phyloP scores from a whole-genome alignment of 1,284 basidiomycete genomes.

The Xerocomus nothofagi region DNA sequence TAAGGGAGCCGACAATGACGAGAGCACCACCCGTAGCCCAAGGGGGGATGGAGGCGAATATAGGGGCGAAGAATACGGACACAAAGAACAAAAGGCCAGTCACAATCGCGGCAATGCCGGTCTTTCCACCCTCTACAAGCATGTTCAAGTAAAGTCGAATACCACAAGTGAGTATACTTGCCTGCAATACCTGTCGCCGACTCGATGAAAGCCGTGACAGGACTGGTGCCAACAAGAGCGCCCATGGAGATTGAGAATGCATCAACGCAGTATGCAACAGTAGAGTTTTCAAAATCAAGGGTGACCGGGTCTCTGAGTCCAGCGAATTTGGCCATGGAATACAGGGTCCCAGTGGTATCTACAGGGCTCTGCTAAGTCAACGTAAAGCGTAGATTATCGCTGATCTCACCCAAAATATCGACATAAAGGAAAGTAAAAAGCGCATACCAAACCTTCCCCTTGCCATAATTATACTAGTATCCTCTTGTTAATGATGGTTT shows the following conservation, averaged over 20 bases:
- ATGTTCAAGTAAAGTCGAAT: background rate
- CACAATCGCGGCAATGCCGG: conserved; percentile 80
- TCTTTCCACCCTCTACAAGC: conserved; percentile 79
- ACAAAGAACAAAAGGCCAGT: conserved; percentile 81
- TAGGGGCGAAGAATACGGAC: conserved; percentile 86
- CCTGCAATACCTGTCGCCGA: conserved; percentile 76
- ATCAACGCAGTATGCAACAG: conserved; percentile 83
- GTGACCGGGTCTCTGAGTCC: conserved; percentile 83
- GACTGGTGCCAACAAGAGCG: conserved; percentile 81
- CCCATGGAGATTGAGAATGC: conserved; percentile 82
- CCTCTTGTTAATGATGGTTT: background rate
- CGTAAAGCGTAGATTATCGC: background rate
- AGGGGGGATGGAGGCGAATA: conserved; percentile 83
- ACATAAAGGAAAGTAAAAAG: conserved; percentile 88
- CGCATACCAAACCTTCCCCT: conserved; percentile 84
- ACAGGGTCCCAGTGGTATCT: conserved; percentile 73
- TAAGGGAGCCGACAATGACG: conserved; percentile 84
- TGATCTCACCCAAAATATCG: conserved; percentile 68
- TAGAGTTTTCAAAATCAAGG: conserved; percentile 86
- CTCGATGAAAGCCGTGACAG: conserved; percentile 88
- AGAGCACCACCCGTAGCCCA: conserved; percentile 91
- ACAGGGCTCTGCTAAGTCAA: conserved; percentile 1
- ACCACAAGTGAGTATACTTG: conserved; percentile 29
- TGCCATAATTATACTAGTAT: conserved; percentile 54
- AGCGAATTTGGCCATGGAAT: conserved; percentile 93